Base-by-base conservation (phyloP, 257 asterid genomes). In the Nicotiana tabacum region DNA sequence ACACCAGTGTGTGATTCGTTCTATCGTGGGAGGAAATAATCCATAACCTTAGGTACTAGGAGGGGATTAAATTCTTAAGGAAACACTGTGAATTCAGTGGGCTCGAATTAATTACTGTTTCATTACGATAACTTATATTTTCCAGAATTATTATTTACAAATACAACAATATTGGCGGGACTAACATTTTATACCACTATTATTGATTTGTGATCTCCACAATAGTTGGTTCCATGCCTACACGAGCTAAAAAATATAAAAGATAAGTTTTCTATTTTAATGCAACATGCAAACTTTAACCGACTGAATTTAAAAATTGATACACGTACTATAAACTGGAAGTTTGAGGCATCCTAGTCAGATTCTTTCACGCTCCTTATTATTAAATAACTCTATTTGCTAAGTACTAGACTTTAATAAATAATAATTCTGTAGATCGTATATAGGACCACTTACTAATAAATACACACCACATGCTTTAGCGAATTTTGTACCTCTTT, bases 401-500 rank as follows among this genome's bases (percentile, higher is more conserved):
- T 37, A 24, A 16, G 4, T 8, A 29, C 56, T 0, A 10, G 30
- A 68, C 21, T 67, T 67, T 7, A 66, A 67, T 35, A 4, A 33
- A 32, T 33, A 66, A 16, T 33, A 7, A 0, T 2, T 13, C 1
- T n/a, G 5, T 0, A 11, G 17, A 12, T 70, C 2, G 6, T 70
- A 12, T 0, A 43, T 12, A 46, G 12, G 48, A 33, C 8, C 16
- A 7, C 62, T 17, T 24, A 74, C 62, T 48, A 74, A 74, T 74
- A 48, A 74, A 74, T 74, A 58, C 62, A 15, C 64, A 74, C 80
- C 80, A 74, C 80, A 48, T 48, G 43, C 43, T 72, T 35, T 27
- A 0, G 43, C 43, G 8, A 43, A 4, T 48, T 13, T 74, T 51
- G 16, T 15, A 51, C 80, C 43, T 48, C 16, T 74, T 74, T 43